These are phyloP conservation scores for Aspergillus bridgeri DNA, from an alignment of 495 filamentous ascomycete species.

Conservation along the genomic window DNA sequence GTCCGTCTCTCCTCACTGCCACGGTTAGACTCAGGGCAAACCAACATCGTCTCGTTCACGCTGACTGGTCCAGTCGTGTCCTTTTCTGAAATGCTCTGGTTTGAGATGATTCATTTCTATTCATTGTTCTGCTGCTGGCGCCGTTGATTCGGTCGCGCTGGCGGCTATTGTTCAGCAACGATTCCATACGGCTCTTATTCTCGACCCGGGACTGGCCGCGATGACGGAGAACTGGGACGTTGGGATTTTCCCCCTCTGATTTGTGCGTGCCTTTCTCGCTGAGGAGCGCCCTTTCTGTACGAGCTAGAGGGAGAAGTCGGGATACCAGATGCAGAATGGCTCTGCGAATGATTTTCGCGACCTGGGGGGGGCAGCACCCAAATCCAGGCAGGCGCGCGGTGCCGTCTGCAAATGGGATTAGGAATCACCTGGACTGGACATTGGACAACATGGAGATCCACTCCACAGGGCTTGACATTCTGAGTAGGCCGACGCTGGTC, in stretches of 20 bases:
- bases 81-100: slow-evolving; percentile 3
- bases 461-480: slow-evolving; percentile 4
- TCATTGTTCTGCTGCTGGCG: not conserved
- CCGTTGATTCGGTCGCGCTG: not conserved
- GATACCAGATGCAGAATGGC: slow-evolving; percentile 9
- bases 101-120: not conserved
- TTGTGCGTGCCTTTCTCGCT: not conserved
- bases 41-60: not conserved
- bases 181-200: not conserved
- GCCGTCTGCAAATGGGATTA: not conserved
- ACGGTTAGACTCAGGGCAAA: not conserved
- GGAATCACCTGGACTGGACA: slow-evolving; percentile 2
- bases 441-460: not conserved
- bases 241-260: not conserved
- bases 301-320: slow-evolving; percentile 1
- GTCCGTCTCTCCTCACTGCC: not conserved
- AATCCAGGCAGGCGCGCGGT: not conserved
- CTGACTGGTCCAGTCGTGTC: slow-evolving; percentile 1
- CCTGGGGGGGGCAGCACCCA: not conserved
- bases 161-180: not conserved
- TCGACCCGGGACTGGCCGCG: not conserved
- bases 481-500: not conserved
- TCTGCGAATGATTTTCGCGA: slow-evolving; percentile 7
- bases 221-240: too few relatives aligned
- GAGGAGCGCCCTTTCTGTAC: not conserved